Conservation (phyloP, 2,329 filamentous ascomycete species). For the Verruconis gallopava region DNA sequence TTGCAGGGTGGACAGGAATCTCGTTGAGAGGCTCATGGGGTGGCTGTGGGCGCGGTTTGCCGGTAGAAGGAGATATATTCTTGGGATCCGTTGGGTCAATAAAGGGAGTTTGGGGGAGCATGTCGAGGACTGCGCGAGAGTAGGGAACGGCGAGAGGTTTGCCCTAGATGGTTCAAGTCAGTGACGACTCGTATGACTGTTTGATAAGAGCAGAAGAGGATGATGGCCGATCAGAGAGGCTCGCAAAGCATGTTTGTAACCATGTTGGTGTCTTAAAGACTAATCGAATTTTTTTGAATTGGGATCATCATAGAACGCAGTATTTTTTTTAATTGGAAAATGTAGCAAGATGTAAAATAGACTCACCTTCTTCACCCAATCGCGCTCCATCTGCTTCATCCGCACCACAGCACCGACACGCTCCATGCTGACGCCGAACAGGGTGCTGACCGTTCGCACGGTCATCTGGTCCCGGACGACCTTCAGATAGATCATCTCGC, state of each 20-base stretch:
- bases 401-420: conserved; percentile 76
- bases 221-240: conserved; percentile 50
- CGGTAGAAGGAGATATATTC: too few relatives aligned
- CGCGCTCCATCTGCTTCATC: conserved; percentile 73
- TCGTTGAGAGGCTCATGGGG: conserved; percentile 52
- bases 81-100: conserved; percentile 15
- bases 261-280: conserved; percentile 96
- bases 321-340: background rate
- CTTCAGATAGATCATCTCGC: conserved; percentile 59
- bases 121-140: conserved; percentile 57
- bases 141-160: conserved; percentile 69
- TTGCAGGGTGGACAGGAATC: conserved; percentile 44
- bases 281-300: conserved; percentile 84
- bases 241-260: conserved; percentile 59
- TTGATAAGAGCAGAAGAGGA: conserved; percentile 11
- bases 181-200: background rate
- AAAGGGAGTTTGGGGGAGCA: conserved; percentile 61
- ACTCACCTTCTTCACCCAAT: conserved; percentile 64
- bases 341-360: background rate
- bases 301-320: conserved; percentile 50
- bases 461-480: conserved; percentile 54
- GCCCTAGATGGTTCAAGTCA: conserved; percentile 40
- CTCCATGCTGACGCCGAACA: conserved; percentile 67
- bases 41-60: conserved; percentile 13
- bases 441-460: conserved; percentile 63